Evolutionary conservation across 2,329 filamentous ascomycete genomes (phyloP).

Genomic region (Ophiostoma quercus): DNA sequence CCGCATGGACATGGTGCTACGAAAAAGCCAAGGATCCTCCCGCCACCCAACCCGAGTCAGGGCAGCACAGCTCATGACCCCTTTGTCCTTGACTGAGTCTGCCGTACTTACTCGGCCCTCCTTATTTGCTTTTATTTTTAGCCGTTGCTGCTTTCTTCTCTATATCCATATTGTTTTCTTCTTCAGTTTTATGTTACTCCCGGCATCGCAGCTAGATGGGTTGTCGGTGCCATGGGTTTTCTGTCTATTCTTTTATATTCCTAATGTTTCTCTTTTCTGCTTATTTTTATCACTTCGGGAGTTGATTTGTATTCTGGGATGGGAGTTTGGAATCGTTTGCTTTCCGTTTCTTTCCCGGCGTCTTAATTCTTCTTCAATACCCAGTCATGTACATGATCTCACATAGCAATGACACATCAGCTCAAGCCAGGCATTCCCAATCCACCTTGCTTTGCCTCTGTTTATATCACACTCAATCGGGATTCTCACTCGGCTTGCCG

Average conservation of each 20-base stretch:
- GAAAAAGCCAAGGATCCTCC: slow-evolving; percentile 5
- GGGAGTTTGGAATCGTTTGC: neutral
- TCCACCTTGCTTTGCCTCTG: neutral
- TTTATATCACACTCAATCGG: neutral
- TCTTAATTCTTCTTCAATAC: neutral
- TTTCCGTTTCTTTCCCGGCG: neutral
- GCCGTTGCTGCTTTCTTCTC: neutral
- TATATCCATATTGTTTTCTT: neutral
- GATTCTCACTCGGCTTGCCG: neutral
- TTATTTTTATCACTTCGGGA: neutral
- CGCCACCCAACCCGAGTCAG: slow-evolving; percentile 6
- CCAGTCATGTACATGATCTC: neutral
- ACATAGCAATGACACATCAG: neutral
- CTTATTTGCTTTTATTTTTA: neutral
- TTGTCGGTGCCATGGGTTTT: neutral
- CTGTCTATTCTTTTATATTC: neutral
- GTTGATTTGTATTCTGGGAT: neutral
- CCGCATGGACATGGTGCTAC: neutral
- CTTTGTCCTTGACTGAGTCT: slow-evolving; percentile 23
- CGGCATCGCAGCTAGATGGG: neutral
- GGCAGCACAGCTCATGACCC: slow-evolving; percentile 20
- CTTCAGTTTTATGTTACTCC: neutral
- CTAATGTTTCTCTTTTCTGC: neutral
- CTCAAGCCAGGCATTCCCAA: too few relatives aligned
- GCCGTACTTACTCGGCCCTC: neutral